These are phyloP conservation scores for Candida piceae DNA, from an alignment of 805 yeast genomes.

Conservation along the genomic window DNA sequence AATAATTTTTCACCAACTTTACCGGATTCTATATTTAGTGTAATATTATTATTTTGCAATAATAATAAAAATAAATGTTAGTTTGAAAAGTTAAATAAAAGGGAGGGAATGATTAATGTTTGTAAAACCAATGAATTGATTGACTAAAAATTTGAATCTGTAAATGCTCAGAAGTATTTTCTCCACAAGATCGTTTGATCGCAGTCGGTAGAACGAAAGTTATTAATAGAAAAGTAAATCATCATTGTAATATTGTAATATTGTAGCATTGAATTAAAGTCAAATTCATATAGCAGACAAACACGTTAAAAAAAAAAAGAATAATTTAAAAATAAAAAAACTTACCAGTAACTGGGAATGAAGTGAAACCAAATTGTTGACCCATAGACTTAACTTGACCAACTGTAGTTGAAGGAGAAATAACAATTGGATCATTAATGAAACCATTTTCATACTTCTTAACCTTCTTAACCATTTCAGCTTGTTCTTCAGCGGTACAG, in stretches of 20 bases:
- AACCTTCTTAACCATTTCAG: slow-evolving; percentile 95
- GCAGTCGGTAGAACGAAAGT: slow-evolving; percentile 99
- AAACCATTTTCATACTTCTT: slow-evolving; percentile 97
- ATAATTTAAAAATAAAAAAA: slow-evolving; percentile 30
- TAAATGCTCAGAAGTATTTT: slow-evolving; percentile 38
- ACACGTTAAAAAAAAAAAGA: slow-evolving; percentile 6
- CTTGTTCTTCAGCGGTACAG: slow-evolving; percentile 95
- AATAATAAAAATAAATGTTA: slow-evolving; percentile 2
- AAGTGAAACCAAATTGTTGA: slow-evolving; percentile 79
- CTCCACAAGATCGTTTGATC: slow-evolving; percentile 98
- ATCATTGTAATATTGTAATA: no score
- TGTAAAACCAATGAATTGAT: neutral
- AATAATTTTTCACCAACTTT: slow-evolving; percentile 80
- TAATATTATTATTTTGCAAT: slow-evolving; percentile 9
- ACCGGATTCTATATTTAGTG: slow-evolving; percentile 61
- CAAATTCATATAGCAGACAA: neutral
- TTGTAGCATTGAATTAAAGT: no score
- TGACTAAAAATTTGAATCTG: neutral
- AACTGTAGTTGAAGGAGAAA: slow-evolving; percentile 71
- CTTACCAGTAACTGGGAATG: slow-evolving; percentile 99
- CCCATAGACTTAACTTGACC: slow-evolving; percentile 74
- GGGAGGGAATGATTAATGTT: no score
- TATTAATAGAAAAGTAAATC: slow-evolving; percentile 48
- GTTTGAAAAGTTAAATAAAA: no score
- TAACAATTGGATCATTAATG: slow-evolving; percentile 89